Evolutionary conservation across 805 yeast species (phyloP).

Genomic region (Saccharomycopsis schoenii): DNA sequence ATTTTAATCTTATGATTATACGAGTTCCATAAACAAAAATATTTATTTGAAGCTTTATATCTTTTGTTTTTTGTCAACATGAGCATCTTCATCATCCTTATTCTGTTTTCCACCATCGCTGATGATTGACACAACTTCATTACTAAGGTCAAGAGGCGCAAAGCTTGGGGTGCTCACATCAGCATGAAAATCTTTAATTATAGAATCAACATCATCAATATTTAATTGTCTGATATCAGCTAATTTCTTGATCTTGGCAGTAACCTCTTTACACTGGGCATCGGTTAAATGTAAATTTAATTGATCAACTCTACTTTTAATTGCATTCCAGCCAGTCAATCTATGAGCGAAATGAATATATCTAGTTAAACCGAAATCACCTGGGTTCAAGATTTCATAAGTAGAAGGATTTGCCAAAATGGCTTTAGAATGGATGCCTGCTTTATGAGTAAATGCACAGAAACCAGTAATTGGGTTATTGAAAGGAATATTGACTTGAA

Average conservation of each 20-base stretch:
- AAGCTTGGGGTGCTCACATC: slow-evolving; percentile 50
- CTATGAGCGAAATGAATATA: slow-evolving; percentile 97
- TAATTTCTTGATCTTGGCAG: slow-evolving; percentile 81
- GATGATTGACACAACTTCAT: background rate
- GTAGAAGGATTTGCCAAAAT: slow-evolving; percentile 97
- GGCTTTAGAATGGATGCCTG: slow-evolving; percentile 99
- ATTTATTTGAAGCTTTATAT: background rate
- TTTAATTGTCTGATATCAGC: slow-evolving; percentile 93
- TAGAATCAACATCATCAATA: slow-evolving; percentile 95
- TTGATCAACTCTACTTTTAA: slow-evolving; percentile 96
- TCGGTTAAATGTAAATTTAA: slow-evolving; percentile 83
- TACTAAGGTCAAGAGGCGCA: slow-evolving; percentile 19
- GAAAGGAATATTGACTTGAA: slow-evolving; percentile 93
- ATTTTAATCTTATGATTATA: no score
- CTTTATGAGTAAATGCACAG: slow-evolving; percentile 99
- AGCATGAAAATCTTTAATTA: slow-evolving; percentile 87
- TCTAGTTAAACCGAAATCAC: slow-evolving; percentile 91
- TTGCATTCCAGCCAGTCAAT: slow-evolving; percentile 98
- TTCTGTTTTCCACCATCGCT: background rate
- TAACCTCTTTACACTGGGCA: slow-evolving; percentile 90
- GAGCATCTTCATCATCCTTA: background rate
- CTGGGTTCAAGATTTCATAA: slow-evolving; percentile 91
- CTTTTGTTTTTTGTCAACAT: background rate
- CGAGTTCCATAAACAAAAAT: background rate
- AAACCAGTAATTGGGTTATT: slow-evolving; percentile 98